These are phyloP conservation scores for Linaria vulgaris DNA, from an alignment of 257 asterid species.

Conservation along the genomic window DNA sequence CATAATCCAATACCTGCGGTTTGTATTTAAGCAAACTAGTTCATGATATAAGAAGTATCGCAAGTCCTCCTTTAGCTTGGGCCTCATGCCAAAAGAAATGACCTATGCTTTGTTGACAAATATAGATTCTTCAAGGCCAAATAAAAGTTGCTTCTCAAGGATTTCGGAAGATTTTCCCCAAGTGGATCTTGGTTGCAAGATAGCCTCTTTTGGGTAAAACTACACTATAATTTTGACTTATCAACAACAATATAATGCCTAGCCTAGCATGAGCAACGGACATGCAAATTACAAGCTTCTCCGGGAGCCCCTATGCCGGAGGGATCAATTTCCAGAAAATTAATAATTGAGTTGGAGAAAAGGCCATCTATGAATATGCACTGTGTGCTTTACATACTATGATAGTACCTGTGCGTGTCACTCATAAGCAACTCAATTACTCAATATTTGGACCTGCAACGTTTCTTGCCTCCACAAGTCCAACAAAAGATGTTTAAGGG, in stretches of 20 bases:
- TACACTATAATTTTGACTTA: too few species aligned
- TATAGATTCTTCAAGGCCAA: too few species aligned
- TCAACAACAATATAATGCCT: not conserved
- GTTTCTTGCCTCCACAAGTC: not conserved
- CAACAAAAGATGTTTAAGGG: not conserved
- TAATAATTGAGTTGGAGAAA: constrained; percentile 4
- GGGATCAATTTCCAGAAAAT: not conserved
- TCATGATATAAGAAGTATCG: not conserved
- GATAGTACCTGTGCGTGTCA: not conserved
- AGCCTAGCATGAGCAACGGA: constrained; percentile 14
- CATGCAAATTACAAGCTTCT: too few species aligned
- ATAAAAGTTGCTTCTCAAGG: too few species aligned
- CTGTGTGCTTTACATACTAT: constrained; percentile 1
- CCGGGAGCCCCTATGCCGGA: constrained; percentile 18
- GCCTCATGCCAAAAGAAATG: constrained; percentile 12
- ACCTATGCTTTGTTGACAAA: not conserved
- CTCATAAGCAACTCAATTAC: not conserved
- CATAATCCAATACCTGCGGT: constrained; percentile 7
- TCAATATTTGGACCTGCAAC: not conserved
- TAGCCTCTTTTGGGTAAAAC: not conserved
- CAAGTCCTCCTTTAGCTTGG: constrained; percentile 11
- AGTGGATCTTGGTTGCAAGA: constrained; percentile 1
- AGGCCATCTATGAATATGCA: not conserved
- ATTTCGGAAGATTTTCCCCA: not conserved
- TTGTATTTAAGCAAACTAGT: constrained; percentile 3